Evolutionary conservation across 2,329 filamentous ascomycete genomes (phyloP).

Genomic region (Aureobasidium sp.): DNA sequence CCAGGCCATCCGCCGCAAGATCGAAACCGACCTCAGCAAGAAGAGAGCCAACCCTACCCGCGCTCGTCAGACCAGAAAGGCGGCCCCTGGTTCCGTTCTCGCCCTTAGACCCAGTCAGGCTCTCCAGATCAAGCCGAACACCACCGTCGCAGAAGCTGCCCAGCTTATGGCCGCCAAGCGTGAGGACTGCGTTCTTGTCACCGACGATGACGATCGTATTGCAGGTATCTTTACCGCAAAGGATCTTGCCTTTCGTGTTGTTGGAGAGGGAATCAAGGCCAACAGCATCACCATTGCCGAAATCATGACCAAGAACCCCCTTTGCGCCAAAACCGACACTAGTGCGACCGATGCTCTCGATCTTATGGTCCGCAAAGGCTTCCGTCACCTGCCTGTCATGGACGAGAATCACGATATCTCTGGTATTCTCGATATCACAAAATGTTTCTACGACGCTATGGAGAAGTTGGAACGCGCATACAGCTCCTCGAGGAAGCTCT

Average conservation of each 20-base stretch:
- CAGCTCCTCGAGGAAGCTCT: constrained; percentile 93
- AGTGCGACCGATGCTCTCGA: constrained; percentile 96
- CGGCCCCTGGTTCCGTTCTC: constrained; percentile 90
- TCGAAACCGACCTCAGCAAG: constrained; percentile 96
- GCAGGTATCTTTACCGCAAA: constrained; percentile 98
- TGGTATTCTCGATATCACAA: constrained; percentile 95
- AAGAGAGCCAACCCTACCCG: constrained; percentile 79
- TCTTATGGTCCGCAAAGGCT: constrained; percentile 96
- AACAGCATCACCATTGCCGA: constrained; percentile 88
- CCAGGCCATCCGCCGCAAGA: constrained; percentile 91
- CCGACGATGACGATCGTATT: constrained; percentile 95
- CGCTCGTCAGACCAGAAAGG: constrained; percentile 81
- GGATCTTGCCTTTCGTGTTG: constrained; percentile 93
- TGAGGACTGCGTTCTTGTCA: constrained; percentile 95
- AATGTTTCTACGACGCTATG: constrained; percentile 99
- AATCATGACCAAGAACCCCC: constrained; percentile 99
- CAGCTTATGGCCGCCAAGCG: constrained; percentile 98
- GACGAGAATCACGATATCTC: constrained; percentile 99
- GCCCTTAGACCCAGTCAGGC: constrained; percentile 92
- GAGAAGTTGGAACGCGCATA: constrained; percentile 98
- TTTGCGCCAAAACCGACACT: constrained; percentile 94
- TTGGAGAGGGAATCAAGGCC: constrained; percentile 83
- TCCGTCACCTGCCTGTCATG: constrained; percentile 97
- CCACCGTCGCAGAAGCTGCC: constrained; percentile 89
- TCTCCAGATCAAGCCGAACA: constrained; percentile 92